Evolutionary conservation across 1,139 yeast genomes (phyloP), one percentile per base, ranked within the genome.

Genomic region (Pichia sp.): DNA sequence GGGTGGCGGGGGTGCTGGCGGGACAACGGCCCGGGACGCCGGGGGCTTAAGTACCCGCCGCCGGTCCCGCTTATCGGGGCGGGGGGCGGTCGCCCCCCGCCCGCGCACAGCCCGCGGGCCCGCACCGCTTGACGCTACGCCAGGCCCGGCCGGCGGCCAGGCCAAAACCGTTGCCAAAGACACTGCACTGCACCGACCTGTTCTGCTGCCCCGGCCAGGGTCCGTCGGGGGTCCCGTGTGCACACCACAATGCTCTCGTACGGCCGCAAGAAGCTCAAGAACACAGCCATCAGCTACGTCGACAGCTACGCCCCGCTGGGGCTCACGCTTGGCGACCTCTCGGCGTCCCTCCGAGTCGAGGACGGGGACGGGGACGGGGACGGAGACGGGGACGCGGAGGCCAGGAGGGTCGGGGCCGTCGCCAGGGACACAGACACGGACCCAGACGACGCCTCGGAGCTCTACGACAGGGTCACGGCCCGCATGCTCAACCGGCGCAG

Each of bases 331-430:
- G 58, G 58, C 3, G 63, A 60, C 45, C 55, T 60, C 15, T 48
- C 53, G 6, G 29, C 47, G 1, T 23, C 47, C 31, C 49, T 59
- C 16, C 32, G 49, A 30, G 8, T 42, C 10, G 40, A 36, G 32
- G 31, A 42, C 7, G 50, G 45, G n/a, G 40, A 26, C n/a, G 47
- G 13, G 3, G 34, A 26, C 8, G 3, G 1, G 2, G 41, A 61
- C 8, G 66, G 52, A 7, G 65, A 62, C n/a, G 66, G 54, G 34
- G 58, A 45, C n/a, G 58, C 47, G 8, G 55, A 50, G 11, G 6
- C 23, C 32, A 42, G 29, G 16, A 13, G n/a, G n/a, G n/a, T n/a
- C n/a, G n/a, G n/a, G n/a, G n/a, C n/a, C n/a, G n/a, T n/a, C n/a
- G 56, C 54, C 30, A 58, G 51, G 31, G 54, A 42, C 7, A 52